Evolutionary conservation across 148 eudicot genomes (phyloP).

Genomic region (Amaranthus hypochondriacus): DNA sequence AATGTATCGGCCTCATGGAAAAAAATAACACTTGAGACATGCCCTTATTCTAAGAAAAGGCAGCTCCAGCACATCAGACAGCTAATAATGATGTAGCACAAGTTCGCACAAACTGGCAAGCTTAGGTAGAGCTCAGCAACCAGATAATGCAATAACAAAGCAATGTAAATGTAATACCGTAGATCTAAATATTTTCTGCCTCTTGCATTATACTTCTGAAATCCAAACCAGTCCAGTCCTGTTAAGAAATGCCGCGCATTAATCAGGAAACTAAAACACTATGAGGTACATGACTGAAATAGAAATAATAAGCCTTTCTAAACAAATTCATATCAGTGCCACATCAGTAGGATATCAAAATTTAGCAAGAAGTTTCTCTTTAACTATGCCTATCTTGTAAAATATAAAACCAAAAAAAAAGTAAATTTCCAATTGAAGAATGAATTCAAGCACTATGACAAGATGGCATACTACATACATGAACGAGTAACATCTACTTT

Average conservation of each 20-base stretch:
- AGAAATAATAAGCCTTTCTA: not conserved
- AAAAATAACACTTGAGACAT: not conserved
- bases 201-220: slow-evolving; percentile 90
- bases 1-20: not conserved
- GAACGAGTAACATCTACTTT: not conserved
- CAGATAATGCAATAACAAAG: not conserved
- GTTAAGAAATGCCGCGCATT: slow-evolving; percentile 20
- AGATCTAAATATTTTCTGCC: slow-evolving; percentile 90
- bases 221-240: slow-evolving; percentile 96
- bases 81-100: not conserved
- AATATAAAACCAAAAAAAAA: not conserved
- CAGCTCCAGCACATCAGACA: not conserved
- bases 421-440: not conserved
- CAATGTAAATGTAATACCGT: slow-evolving; percentile 47
- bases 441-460: not conserved
- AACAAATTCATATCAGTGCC: not conserved
- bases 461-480: not conserved
- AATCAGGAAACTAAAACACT: not conserved
- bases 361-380: not conserved
- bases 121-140: slow-evolving; percentile 6
- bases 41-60: not conserved
- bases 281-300: not conserved
- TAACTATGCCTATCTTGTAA: not conserved
- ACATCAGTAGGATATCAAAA: not conserved
- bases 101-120: not conserved